These are phyloP conservation scores for Holtermanniella nyarrowii DNA, from an alignment of 768 basidiomycete genomes.

Conservation along the genomic window DNA sequence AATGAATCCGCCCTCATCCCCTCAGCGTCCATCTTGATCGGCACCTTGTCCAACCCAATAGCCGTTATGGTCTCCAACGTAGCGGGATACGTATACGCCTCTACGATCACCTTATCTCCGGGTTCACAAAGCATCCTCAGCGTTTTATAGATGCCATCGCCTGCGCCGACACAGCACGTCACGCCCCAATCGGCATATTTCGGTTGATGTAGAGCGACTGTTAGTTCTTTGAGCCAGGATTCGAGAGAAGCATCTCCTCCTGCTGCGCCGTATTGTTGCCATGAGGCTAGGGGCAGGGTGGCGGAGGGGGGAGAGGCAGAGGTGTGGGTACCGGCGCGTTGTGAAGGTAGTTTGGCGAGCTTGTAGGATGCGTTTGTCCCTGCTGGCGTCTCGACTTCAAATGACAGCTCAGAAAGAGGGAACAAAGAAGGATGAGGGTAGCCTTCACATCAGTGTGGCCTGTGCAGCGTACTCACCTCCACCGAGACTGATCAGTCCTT, in stretches of 20 bases:
- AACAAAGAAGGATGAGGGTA: neutral
- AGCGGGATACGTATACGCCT: constrained; percentile 11
- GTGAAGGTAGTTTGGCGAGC: neutral
- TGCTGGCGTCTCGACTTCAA: neutral
- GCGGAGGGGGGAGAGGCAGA: no score
- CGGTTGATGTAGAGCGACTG: neutral
- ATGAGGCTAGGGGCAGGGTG: neutral
- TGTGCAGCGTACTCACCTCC: neutral
- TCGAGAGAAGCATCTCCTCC: neutral
- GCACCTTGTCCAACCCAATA: neutral
- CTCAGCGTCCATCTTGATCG: neutral
- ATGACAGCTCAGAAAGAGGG: neutral
- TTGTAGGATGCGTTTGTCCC: neutral
- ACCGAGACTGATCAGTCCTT: neutral
- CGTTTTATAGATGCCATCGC: neutral
- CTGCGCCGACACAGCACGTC: neutral
- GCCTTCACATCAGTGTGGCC: neutral
- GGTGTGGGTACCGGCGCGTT: neutral
- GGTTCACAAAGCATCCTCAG: constrained; percentile 10
- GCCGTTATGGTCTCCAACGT: constrained; percentile 3
- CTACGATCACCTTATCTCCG: constrained; percentile 11
- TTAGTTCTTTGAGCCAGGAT: neutral
- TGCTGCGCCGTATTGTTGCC: neutral
- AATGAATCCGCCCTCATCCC: neutral
- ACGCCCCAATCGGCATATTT: neutral